Evolutionary conservation across 495 filamentous ascomycete genomes (phyloP).

Genomic region (Lasiosphaeris hirsuta): DNA sequence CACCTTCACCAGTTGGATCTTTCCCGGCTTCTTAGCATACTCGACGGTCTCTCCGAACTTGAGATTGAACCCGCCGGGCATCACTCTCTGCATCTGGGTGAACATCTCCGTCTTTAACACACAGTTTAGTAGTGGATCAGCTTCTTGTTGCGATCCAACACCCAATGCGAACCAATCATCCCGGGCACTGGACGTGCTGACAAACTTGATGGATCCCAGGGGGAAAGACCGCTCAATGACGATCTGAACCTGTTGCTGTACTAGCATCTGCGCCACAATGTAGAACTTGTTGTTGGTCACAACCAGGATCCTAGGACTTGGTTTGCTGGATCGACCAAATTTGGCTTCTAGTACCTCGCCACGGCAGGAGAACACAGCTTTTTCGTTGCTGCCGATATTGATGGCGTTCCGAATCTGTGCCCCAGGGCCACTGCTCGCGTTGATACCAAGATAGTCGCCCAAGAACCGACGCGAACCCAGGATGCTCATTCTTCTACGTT

Average conservation of each 20-base stretch:
- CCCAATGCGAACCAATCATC: constrained; percentile 98
- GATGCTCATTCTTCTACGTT: constrained; percentile 84
- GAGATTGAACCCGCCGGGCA: constrained; percentile 75
- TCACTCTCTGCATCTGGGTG: constrained; percentile 73
- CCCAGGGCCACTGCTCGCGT: constrained; percentile 74
- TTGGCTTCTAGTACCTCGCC: constrained; percentile 86
- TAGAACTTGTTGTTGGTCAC: constrained; percentile 85
- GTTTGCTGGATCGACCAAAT: constrained; percentile 92
- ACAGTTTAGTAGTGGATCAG: constrained; percentile 88
- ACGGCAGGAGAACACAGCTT: constrained; percentile 82
- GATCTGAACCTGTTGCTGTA: constrained; percentile 78
- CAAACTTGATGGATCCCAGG: constrained; percentile 79
- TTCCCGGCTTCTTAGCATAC: constrained; percentile 98
- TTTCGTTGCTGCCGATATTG: constrained; percentile 61
- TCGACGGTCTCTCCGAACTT: constrained; percentile 83
- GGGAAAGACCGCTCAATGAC: constrained; percentile 76
- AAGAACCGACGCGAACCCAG: constrained; percentile 89
- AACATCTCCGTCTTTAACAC: constrained; percentile 97
- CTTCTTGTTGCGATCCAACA: constrained; percentile 80
- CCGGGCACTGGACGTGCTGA: constrained; percentile 71
- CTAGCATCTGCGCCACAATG: constrained; percentile 77
- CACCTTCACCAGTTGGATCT: constrained; percentile 80
- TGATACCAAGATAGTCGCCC: constrained; percentile 91
- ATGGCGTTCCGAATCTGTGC: constrained; percentile 73
- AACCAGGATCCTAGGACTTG: constrained; percentile 77